Conservation (phyloP, 179 eudicot species). For the Camellia oleifera region DNA sequence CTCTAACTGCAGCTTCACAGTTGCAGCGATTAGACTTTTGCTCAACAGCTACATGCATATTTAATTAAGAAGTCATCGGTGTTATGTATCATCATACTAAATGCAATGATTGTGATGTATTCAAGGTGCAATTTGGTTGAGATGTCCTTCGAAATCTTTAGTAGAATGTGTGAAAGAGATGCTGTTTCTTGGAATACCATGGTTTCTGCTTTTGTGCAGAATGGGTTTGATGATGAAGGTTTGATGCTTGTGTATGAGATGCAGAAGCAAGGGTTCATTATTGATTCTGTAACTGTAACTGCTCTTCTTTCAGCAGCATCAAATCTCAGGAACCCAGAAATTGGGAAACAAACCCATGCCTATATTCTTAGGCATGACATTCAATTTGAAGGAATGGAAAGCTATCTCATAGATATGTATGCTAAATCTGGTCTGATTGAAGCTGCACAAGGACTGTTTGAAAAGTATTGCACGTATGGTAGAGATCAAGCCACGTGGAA, state of each 20-base stretch:
- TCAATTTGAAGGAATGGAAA: conserved; percentile 51
- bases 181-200: conserved; percentile 57
- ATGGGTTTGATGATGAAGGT: conserved; percentile 49
- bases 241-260: conserved; percentile 55
- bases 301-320: conserved; percentile 57
- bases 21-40: conserved; percentile 40
- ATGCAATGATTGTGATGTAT: conserved; percentile 59
- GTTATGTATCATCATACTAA: conserved; percentile 32
- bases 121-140: conserved; percentile 54
- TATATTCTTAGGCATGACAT: conserved; percentile 43
- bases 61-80: conserved; percentile 34
- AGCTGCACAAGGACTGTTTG: conserved; percentile 34
- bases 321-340: conserved; percentile 35
- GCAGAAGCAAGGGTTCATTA: conserved; percentile 45
- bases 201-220: conserved; percentile 57
- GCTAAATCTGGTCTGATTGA: conserved; percentile 41
- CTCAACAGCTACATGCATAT: conserved; percentile 53
- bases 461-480: conserved; percentile 20
- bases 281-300: conserved; percentile 42
- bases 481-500: conserved; percentile 64
- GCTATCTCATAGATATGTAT: conserved; percentile 57
- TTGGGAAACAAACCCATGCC: conserved; percentile 53
- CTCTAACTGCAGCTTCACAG: conserved; percentile 49
- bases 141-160: conserved; percentile 49
- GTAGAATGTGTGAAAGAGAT: conserved; percentile 49